Evolutionary conservation across 805 yeast species (phyloP).

Genomic region (Wickerhamiella lipophila): DNA sequence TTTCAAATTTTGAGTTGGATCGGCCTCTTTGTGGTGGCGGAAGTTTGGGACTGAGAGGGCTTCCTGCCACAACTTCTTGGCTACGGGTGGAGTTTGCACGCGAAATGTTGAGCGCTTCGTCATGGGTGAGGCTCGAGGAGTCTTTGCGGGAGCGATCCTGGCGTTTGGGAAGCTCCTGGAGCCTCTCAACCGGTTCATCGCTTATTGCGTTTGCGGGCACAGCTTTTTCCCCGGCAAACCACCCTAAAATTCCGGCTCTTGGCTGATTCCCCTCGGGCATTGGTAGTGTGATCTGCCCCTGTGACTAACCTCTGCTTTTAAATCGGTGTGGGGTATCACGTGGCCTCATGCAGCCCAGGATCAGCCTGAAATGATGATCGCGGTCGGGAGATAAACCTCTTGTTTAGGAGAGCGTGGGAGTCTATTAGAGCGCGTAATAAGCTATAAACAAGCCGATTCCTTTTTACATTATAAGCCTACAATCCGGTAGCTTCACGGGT

Average conservation of each 20-base stretch:
- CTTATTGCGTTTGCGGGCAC: slow-evolving; percentile 4
- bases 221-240: neutral
- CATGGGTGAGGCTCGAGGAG: slow-evolving; percentile 25
- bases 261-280: slow-evolving; percentile 4
- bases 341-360: neutral
- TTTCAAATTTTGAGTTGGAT: slow-evolving; percentile 22
- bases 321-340: slow-evolving; percentile 10
- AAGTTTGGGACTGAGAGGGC: slow-evolving; percentile 4
- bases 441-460: no score
- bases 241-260: slow-evolving; percentile 9
- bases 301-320: neutral
- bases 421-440: no score
- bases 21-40: slow-evolving; percentile 8
- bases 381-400: no score
- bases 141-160: slow-evolving; percentile 16
- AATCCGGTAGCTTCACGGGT: no score
- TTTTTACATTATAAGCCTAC: no score
- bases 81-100: slow-evolving; percentile 22
- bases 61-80: neutral
- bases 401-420: no score
- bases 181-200: slow-evolving; percentile 1
- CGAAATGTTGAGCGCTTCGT: slow-evolving; percentile 30
- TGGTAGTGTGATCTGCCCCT: neutral
- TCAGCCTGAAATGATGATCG: no score
- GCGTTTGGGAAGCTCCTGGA: neutral